These are phyloP conservation scores for Bipolaris cookei DNA, from an alignment of 2,329 filamentous ascomycete genomes.

Conservation along the genomic window DNA sequence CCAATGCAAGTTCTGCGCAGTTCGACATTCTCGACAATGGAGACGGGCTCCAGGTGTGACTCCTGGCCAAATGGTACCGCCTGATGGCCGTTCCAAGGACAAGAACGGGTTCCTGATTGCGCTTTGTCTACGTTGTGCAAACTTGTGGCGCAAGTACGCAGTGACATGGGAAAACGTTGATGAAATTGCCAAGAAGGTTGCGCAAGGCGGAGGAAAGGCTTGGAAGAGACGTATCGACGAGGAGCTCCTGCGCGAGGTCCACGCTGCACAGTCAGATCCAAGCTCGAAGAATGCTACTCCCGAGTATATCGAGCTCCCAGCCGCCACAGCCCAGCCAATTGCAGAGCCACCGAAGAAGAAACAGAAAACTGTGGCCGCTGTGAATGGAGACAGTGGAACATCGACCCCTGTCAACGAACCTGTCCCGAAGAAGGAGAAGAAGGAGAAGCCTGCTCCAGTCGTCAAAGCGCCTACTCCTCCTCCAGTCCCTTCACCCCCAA, in stretches of 20 bases:
- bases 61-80: slow-evolving; percentile 71
- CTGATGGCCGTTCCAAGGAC: slow-evolving; percentile 76
- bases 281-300: slow-evolving; percentile 32
- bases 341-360: slow-evolving; percentile 67
- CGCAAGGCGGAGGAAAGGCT: slow-evolving; percentile 76
- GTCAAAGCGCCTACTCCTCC: slow-evolving; percentile 60
- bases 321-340: slow-evolving; percentile 31
- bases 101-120: slow-evolving; percentile 79
- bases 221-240: slow-evolving; percentile 92
- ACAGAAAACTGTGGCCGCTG: slow-evolving; percentile 54
- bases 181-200: slow-evolving; percentile 86
- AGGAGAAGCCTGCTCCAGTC: slow-evolving; percentile 55
- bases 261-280: slow-evolving; percentile 44
- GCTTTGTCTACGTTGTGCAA: slow-evolving; percentile 86
- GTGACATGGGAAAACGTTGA: slow-evolving; percentile 96
- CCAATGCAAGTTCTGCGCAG: slow-evolving; percentile 90
- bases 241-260: slow-evolving; percentile 77
- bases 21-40: slow-evolving; percentile 85
- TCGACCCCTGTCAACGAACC: slow-evolving; percentile 50
- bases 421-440: slow-evolving; percentile 49
- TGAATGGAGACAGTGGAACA: slow-evolving; percentile 58
- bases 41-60: slow-evolving; percentile 81
- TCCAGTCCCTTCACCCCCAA: slow-evolving; percentile 75
- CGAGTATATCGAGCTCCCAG: slow-evolving; percentile 38
- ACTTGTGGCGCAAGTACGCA: slow-evolving; percentile 93